Conservation (phyloP, 768 basidiomycete species). For the Termitomyces sp. region DNA sequence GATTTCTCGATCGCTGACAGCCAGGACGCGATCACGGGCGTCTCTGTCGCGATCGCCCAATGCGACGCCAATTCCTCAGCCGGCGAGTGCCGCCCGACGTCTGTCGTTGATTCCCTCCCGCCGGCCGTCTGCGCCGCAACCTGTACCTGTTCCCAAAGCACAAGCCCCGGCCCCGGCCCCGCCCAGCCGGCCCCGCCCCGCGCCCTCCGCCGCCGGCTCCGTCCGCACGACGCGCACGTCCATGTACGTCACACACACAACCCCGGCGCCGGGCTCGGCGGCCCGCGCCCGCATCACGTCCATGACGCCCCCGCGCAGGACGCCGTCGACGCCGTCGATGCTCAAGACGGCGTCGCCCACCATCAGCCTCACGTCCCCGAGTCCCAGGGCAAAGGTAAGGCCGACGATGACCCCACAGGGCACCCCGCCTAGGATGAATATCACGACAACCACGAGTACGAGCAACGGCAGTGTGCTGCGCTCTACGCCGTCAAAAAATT, state of each 20-base stretch:
- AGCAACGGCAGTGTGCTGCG: neutral
- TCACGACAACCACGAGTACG: neutral
- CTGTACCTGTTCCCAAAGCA: neutral
- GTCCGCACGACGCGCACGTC: slow-evolving; percentile 19
- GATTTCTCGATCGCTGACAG: slow-evolving; percentile 36
- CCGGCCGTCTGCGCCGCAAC: slow-evolving; percentile 32
- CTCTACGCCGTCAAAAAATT: slow-evolving; percentile 7
- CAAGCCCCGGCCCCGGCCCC: neutral
- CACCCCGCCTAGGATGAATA: slow-evolving; percentile 22
- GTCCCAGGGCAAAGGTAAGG: slow-evolving; percentile 27
- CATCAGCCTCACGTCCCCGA: slow-evolving; percentile 34
- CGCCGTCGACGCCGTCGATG: slow-evolving; percentile 19
- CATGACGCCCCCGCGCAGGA: slow-evolving; percentile 30
- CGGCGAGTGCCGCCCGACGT: slow-evolving; percentile 13
- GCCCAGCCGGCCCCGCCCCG: slow-evolving; percentile 15
- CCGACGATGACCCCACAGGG: slow-evolving; percentile 21
- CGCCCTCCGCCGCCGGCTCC: slow-evolving; percentile 21
- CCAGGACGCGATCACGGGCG: slow-evolving; percentile 36
- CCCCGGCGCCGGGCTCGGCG: neutral
- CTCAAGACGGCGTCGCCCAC: slow-evolving; percentile 24
- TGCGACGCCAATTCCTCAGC: slow-evolving; percentile 39
- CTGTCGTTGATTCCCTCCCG: slow-evolving; percentile 23
- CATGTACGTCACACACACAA: slow-evolving; percentile 3
- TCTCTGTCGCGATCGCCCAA: slow-evolving; percentile 38
- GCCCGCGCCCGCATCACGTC: slow-evolving; percentile 36